These are phyloP conservation scores for Lichtheimia ornata DNA, from an alignment of 371 early-diverging fungal species.

Conservation along the genomic window DNA sequence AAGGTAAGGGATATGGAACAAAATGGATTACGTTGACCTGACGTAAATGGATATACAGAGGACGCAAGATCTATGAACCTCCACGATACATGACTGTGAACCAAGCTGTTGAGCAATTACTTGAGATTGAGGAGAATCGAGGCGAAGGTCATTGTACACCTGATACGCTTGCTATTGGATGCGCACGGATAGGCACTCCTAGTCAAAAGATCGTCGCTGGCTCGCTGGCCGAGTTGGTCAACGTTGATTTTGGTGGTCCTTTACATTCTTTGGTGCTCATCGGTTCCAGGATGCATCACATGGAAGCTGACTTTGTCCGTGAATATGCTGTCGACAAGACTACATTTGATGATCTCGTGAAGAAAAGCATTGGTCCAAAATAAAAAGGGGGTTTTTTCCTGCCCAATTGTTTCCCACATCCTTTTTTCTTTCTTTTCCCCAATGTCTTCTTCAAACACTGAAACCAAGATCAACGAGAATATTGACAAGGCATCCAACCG, in stretches of 20 bases:
- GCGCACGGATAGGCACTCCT: conserved; percentile 90
- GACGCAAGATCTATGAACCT: conserved; percentile 93
- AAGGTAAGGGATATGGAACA: conserved; percentile 46
- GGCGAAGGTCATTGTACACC: conserved; percentile 72
- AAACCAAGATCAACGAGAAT: conserved; percentile 16
- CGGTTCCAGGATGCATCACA: conserved; percentile 88
- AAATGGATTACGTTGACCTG: background rate
- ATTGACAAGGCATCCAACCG: conserved; percentile 30
- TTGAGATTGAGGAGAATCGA: conserved; percentile 87
- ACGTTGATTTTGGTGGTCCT: conserved; percentile 93
- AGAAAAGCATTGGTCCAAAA: conserved; percentile 29
- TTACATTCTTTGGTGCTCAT: conserved; percentile 93
- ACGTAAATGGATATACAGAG: conserved; percentile 40
- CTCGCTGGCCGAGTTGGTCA: conserved; percentile 80
- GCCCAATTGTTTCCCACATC: conserved; percentile 3
- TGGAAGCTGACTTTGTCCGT: conserved; percentile 91
- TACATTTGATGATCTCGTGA: conserved; percentile 69
- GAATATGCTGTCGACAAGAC: conserved; percentile 72
- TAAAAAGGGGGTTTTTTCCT: background rate
- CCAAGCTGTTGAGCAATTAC: conserved; percentile 90
- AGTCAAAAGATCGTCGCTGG: conserved; percentile 88
- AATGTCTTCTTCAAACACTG: conserved; percentile 7
- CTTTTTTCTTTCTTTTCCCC: conserved; percentile 9
- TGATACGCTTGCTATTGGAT: conserved; percentile 89
- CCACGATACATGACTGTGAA: conserved; percentile 98